Percentiles rank a stretch among this genome's conserved stretches.
Evolutionary conservation across 345 rosid genomes (phyloP).

Genomic region (Gynandropsis gynandra): DNA sequence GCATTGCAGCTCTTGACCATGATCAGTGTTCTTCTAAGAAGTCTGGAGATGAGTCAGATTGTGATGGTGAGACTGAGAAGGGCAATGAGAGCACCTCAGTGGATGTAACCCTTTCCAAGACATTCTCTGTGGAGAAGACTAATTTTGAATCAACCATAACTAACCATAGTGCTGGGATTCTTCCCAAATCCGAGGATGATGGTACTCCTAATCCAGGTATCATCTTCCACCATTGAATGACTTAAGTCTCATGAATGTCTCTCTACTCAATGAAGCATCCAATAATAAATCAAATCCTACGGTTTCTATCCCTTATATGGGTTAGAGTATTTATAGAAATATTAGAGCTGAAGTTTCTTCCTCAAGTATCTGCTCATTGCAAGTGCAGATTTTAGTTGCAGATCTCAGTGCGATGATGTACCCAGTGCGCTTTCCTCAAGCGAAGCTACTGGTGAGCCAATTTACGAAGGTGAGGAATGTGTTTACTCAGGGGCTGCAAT

Average conservation of each 20-base stretch:
- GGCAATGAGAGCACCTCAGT: constrained; percentile 9
- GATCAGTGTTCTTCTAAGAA: constrained; percentile 25
- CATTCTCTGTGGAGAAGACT: constrained; percentile 10
- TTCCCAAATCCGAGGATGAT: constrained; percentile 23
- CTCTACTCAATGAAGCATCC: constrained; percentile 18
- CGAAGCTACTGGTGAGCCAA: constrained; percentile 57
- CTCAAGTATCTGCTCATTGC: constrained; percentile 24
- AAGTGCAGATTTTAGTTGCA: constrained; percentile 39
- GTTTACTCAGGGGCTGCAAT: constrained; percentile 44
- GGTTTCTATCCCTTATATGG: constrained; percentile 21
- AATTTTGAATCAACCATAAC: constrained; percentile 16
- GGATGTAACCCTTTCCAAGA: constrained; percentile 9
- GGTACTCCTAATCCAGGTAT: constrained; percentile 22
- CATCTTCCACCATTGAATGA: constrained; percentile 18
- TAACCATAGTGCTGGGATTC: constrained; percentile 20
- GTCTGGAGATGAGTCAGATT: constrained; percentile 18
- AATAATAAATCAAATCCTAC: constrained; percentile 22
- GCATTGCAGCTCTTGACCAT: constrained; percentile 21
- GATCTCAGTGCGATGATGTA: constrained; percentile 35
- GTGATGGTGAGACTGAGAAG: constrained; percentile 22
- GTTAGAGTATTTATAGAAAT: background rate
- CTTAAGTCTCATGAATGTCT: constrained; percentile 14
- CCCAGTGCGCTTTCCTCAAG: constrained; percentile 40
- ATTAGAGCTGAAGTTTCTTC: constrained; percentile 26
- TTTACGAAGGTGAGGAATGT: constrained; percentile 72